These are phyloP conservation scores for Globisporangium yorkense DNA, from an alignment of 352 stramenopile species.

Conservation along the genomic window DNA sequence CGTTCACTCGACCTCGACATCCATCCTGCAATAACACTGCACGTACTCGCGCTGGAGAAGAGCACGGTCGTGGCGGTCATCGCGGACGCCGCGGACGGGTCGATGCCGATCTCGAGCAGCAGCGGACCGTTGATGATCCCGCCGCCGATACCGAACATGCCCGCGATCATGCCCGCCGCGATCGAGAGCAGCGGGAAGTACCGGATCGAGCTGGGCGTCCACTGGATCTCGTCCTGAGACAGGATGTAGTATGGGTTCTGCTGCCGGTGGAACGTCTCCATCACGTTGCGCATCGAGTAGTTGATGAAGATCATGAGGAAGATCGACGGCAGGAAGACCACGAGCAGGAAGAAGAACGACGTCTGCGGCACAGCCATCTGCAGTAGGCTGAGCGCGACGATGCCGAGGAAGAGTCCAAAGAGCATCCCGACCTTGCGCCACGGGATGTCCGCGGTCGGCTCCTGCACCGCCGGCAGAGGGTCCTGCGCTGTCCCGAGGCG, in stretches of 20 bases:
- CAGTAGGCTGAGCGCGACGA: slow-evolving; percentile 91
- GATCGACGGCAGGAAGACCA: slow-evolving; percentile 57
- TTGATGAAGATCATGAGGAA: slow-evolving; percentile 73
- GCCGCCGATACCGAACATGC: slow-evolving; percentile 94
- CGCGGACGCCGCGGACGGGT: slow-evolving; percentile 74
- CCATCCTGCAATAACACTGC: neutral
- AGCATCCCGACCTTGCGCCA: slow-evolving; percentile 81
- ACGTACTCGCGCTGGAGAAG: slow-evolving; percentile 64
- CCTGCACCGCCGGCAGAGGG: slow-evolving; percentile 14
- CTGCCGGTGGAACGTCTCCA: slow-evolving; percentile 37
- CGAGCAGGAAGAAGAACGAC: slow-evolving; percentile 66
- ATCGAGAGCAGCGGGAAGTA: slow-evolving; percentile 89
- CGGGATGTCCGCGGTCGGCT: slow-evolving; percentile 47
- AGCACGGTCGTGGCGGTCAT: slow-evolving; percentile 83
- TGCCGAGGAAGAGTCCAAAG: slow-evolving; percentile 80
- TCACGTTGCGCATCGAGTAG: slow-evolving; percentile 50
- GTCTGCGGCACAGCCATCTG: slow-evolving; percentile 87
- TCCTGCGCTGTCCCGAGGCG: neutral
- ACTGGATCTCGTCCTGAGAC: slow-evolving; percentile 32
- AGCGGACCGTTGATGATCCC: slow-evolving; percentile 94
- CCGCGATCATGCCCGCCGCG: slow-evolving; percentile 87
- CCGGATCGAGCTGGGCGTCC: slow-evolving; percentile 51
- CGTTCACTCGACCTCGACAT: neutral
- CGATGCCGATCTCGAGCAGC: slow-evolving; percentile 92
- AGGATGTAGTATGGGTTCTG: slow-evolving; percentile 45